Percentiles rank a stretch among this genome's conserved stretches.
Conservation (phyloP, 1,284 basidiomycete species). For the Taiwanofungus camphoratus region DNA sequence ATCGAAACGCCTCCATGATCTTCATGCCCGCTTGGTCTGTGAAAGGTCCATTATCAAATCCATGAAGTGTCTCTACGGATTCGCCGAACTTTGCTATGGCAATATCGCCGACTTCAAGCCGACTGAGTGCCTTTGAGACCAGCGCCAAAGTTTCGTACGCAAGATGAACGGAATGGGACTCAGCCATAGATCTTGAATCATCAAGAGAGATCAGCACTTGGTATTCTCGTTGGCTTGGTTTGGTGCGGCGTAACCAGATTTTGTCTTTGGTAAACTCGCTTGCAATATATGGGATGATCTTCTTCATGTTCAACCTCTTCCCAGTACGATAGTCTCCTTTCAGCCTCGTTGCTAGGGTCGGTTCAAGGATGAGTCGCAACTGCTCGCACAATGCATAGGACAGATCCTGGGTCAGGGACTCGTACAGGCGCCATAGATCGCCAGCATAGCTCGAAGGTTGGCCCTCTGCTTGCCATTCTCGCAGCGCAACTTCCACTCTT, state of each 20-base stretch:
- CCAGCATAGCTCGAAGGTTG: constrained; percentile 57
- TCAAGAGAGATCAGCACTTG: constrained; percentile 94
- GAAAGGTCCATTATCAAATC: constrained; percentile 76
- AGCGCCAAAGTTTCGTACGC: constrained; percentile 94
- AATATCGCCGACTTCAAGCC: constrained; percentile 93
- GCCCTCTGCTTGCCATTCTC: constrained; percentile 56
- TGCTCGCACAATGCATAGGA: constrained; percentile 94
- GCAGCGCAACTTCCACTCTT: constrained; percentile 56
- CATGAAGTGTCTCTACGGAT: constrained; percentile 83
- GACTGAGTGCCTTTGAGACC: constrained; percentile 86
- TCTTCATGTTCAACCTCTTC: constrained; percentile 98
- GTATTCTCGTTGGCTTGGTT: constrained; percentile 92
- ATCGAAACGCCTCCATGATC: constrained; percentile 83
- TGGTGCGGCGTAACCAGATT: constrained; percentile 95
- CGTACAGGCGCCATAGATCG: constrained; percentile 88
- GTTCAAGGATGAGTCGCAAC: constrained; percentile 93
- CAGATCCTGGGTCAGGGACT: constrained; percentile 85
- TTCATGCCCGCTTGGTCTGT: constrained; percentile 75
- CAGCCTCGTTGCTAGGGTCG: constrained; percentile 90
- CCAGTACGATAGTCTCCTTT: constrained; percentile 98
- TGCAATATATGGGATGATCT: constrained; percentile 98
- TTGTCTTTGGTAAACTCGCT: constrained; percentile 99
- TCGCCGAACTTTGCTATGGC: constrained; percentile 91
- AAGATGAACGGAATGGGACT: constrained; percentile 88
- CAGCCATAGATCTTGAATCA: constrained; percentile 96